These are phyloP conservation scores for Pseudovirgaria hyperparasitica DNA, from an alignment of 2,329 filamentous ascomycete genomes.

Conservation along the genomic window DNA sequence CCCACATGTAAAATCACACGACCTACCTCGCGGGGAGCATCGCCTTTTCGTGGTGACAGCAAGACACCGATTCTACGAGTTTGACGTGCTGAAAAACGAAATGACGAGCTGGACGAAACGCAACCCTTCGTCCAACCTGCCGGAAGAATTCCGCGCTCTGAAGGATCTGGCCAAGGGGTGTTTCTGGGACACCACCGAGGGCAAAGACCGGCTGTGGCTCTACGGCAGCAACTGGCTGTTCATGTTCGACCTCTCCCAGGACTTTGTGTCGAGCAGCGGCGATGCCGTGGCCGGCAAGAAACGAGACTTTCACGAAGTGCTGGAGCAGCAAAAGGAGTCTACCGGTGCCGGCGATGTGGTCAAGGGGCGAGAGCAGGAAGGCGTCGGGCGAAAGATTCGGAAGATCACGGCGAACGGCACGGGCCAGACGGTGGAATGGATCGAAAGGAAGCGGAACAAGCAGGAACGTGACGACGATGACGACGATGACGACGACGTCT, in stretches of 20 bases:
- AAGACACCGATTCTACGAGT: conserved; percentile 58
- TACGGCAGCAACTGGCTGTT: conserved; percentile 79
- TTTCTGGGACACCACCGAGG: conserved; percentile 62
- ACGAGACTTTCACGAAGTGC: conserved; percentile 10
- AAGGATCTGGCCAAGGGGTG: conserved; percentile 73
- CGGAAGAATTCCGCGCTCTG: conserved; percentile 58
- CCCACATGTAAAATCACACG: conserved; percentile 42
- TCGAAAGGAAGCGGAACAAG: conserved; percentile 12
- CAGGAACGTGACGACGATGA: conserved; percentile 21
- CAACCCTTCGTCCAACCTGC: conserved; percentile 66
- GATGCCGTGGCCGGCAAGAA: conserved; percentile 12
- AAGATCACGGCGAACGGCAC: conserved; percentile 29
- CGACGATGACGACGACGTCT: conserved; percentile 21
- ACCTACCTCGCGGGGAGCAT: conserved; percentile 40
- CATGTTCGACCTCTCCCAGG: conserved; percentile 76
- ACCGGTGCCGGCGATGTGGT: conserved; percentile 45
- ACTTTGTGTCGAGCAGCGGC: conserved; percentile 47
- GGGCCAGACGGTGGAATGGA: too few relatives aligned
- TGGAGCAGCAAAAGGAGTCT: background rate
- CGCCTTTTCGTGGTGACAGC: conserved; percentile 49
- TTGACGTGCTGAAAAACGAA: conserved; percentile 64
- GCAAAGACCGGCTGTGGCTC: conserved; percentile 56
- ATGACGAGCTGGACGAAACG: conserved; percentile 76
- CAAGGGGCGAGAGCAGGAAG: conserved; percentile 30
- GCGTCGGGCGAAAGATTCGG: conserved; percentile 34